Conservation (phyloP, 768 basidiomycete species). For the Flagelloscypha sp. region DNA sequence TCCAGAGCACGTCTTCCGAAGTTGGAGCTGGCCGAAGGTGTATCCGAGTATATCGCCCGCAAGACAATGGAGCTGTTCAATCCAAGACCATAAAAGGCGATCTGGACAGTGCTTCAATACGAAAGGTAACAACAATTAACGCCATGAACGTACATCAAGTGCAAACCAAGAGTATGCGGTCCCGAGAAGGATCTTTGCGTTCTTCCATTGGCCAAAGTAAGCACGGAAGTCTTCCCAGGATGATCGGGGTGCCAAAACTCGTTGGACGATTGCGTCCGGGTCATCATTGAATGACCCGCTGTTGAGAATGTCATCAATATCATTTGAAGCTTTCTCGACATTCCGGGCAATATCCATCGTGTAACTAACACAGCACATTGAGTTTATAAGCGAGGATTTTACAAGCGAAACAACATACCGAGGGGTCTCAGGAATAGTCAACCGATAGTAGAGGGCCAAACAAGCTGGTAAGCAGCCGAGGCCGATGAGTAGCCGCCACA, state of each 20-base stretch:
- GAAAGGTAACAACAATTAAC: not conserved
- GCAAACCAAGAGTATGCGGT: conserved; percentile 33
- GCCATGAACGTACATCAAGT: conserved; percentile 12
- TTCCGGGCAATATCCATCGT: conserved; percentile 92
- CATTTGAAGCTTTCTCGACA: conserved; percentile 43
- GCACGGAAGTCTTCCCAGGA: conserved; percentile 26
- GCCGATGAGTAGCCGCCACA: conserved; percentile 56
- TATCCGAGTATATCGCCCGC: conserved; percentile 20
- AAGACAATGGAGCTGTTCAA: conserved; percentile 38
- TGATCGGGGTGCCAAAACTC: conserved; percentile 32
- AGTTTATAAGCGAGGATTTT: too few species aligned
- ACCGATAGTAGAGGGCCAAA: conserved; percentile 54
- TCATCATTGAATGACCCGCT: conserved; percentile 34
- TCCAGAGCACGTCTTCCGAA: not conserved
- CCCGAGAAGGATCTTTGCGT: conserved; percentile 30
- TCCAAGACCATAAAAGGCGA: conserved; percentile 43
- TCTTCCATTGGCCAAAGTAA: conserved; percentile 26
- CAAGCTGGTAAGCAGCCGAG: conserved; percentile 50
- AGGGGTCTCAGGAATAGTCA: conserved; percentile 61
- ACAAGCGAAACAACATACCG: too few species aligned
- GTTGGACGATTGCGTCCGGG: conserved; percentile 34
- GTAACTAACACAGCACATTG: too few species aligned
- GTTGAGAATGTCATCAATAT: conserved; percentile 45
- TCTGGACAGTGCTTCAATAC: conserved; percentile 13
- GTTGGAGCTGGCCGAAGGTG: conserved; percentile 4